A percentile compares a stretch with the other conserved stretches of the same genome.
These are phyloP conservation scores for Diaporthe citriasiana DNA, from an alignment of 2,329 filamentous ascomycete genomes.

Conservation along the genomic window DNA sequence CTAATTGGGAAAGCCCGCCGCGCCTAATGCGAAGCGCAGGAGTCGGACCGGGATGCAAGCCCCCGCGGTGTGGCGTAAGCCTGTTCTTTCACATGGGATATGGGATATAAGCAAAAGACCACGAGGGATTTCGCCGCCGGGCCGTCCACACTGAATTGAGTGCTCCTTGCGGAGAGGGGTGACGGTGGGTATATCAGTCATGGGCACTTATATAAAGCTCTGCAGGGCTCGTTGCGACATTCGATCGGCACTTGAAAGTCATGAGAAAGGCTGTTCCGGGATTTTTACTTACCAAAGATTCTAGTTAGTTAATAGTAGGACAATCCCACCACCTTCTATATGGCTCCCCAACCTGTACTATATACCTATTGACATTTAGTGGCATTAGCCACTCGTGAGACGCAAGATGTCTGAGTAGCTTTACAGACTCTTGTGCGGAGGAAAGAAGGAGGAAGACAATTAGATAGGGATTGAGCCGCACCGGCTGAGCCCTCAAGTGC, in stretches of 20 bases:
- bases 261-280: background rate
- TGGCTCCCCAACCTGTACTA: too few species aligned
- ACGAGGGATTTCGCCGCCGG: background rate
- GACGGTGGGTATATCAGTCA: background rate
- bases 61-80: background rate
- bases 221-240: background rate
- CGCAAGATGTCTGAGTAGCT: background rate
- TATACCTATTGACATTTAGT: too few species aligned
- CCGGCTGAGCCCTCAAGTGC: too few species aligned
- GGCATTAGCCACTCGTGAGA: background rate
- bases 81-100: background rate
- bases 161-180: background rate
- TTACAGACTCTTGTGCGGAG: too few species aligned
- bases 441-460: too few species aligned
- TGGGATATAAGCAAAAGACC: background rate
- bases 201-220: background rate
- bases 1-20: background rate
- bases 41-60: background rate
- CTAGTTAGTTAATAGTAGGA: background rate
- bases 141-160: background rate
- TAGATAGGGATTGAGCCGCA: too few species aligned
- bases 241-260: background rate
- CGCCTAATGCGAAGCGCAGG: conserved; percentile 17
- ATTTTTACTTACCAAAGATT: background rate
- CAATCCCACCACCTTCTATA: too few species aligned